These are phyloP conservation scores for Viola odorata DNA, from an alignment of 345 rosid species.

Conservation along the genomic window DNA sequence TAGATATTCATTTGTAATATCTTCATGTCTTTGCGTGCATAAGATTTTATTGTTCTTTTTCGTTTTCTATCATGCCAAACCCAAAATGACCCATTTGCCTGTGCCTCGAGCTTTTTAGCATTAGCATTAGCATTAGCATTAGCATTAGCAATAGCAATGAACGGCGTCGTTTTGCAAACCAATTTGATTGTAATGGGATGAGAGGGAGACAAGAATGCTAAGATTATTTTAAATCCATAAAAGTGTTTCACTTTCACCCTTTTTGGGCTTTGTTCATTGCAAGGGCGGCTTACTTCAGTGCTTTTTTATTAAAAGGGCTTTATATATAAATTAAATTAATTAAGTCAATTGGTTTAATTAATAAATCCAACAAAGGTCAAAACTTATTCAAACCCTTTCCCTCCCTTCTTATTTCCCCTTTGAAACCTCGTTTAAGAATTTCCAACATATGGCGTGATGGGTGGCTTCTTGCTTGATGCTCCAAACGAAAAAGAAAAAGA, in stretches of 20 bases:
- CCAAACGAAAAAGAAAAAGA: slow-evolving; percentile 8
- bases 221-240: neutral
- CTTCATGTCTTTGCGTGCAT: slow-evolving; percentile 12
- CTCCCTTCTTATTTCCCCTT: slow-evolving; percentile 2
- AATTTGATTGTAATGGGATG: slow-evolving; percentile 8
- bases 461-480: slow-evolving; percentile 17
- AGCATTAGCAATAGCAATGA: neutral
- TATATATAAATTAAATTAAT: neutral
- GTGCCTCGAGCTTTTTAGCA: neutral
- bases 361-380: slow-evolving; percentile 14
- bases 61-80: neutral
- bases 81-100: neutral
- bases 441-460: slow-evolving; percentile 5
- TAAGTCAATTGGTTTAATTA: slow-evolving; percentile 18
- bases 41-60: neutral
- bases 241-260: no score
- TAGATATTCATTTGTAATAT: neutral
- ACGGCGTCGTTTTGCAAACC: no score
- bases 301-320: neutral
- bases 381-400: neutral
- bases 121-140: neutral
- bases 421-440: neutral
- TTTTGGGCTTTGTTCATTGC: slow-evolving; percentile 23
- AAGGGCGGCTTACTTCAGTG: slow-evolving; percentile 36
- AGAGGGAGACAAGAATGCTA: slow-evolving; percentile 15